A percentile compares a stretch with the other conserved stretches of the same genome.
Evolutionary conservation across 371 early-diverging fungal genomes (phyloP).

Genomic region (Mortierella sp.): DNA sequence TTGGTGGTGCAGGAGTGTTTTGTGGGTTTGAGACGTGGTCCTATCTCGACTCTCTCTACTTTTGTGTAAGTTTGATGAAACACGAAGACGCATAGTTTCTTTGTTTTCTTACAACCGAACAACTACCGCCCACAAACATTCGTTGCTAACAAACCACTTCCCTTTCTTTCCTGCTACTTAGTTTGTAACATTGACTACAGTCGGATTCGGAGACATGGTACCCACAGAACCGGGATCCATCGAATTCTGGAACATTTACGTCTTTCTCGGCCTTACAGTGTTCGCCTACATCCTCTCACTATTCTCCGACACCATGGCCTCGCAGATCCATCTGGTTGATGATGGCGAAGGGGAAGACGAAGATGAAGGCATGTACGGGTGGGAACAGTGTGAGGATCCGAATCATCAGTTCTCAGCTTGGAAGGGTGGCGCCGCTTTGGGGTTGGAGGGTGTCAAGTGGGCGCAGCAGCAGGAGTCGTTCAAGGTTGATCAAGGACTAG

Average conservation of each 20-base stretch:
- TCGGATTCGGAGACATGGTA: slow-evolving; percentile 54
- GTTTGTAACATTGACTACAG: slow-evolving; percentile 51
- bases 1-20: slow-evolving; percentile 53
- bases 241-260: slow-evolving; percentile 59
- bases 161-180: background rate
- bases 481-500: background rate
- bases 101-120: background rate
- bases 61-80: slow-evolving; percentile 33
- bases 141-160: no score
- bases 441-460: slow-evolving; percentile 38
- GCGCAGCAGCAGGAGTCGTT: slow-evolving; percentile 10
- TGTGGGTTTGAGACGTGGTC: slow-evolving; percentile 50
- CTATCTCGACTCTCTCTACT: slow-evolving; percentile 47
- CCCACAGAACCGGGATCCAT: slow-evolving; percentile 52
- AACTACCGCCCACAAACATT: no score
- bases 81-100: background rate
- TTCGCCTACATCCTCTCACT: slow-evolving; percentile 55
- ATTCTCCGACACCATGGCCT: slow-evolving; percentile 43
- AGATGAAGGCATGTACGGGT: slow-evolving; percentile 20
- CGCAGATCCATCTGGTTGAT: slow-evolving; percentile 49
- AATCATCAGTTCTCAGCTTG: background rate
- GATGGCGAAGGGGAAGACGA: slow-evolving; percentile 35
- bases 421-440: slow-evolving; percentile 3
- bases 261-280: slow-evolving; percentile 48
- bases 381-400: slow-evolving; percentile 31